Base-by-base conservation (phyloP, 2,329 filamentous ascomycete species). In the Penicillium hordei region DNA sequence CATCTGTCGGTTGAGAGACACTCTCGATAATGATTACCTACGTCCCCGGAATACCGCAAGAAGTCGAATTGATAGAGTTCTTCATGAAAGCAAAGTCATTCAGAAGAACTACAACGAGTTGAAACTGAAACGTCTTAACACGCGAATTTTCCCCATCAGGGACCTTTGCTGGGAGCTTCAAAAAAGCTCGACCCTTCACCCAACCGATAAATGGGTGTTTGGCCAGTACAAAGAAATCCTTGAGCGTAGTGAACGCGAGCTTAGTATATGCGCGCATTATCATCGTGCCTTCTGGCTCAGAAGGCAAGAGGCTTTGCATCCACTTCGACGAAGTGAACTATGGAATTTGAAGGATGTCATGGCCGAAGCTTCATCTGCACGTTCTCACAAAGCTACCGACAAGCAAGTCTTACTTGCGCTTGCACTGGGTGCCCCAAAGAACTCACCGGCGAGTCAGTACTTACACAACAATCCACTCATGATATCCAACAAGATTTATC, bases 61-160 rank as follows among this genome's bases (percentile, higher is more conserved):
- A 51, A 40, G 39, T 13, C 68, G 60, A 8, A 56, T 71, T 9
- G 62, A 71, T 42, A 9, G 19, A 3, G 21, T 67, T 19, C 48
- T 69, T 8, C n/a, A 39, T 9, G 33, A 51, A 23, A 12, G 27
- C 1, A 4, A 45, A n/a, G 27, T 27, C 12, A 29, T 60, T 15
- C 15, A 55, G 1, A 3, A 27, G 5, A 21, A 49, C 5, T 70
- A 70, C 31, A 1, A 1, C 0, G 5, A 51, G 4, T 21, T 67
- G 29, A 44, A 53, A 52, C 25, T 27, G 13, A 59, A 58, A 46
- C 9, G 10, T 5, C 0, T 1, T 2, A 21, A 19, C 8, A 1
- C 15, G n/a, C 10, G 10, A 19, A 9, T 3, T 19, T 17, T 23
- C 21, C 1, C 17, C 4, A 29, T 55, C 36, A 36, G 21, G 5